Evolutionary conservation across 139 green algal genomes (phyloP).

Genomic region (Coccomyxa sp.): DNA sequence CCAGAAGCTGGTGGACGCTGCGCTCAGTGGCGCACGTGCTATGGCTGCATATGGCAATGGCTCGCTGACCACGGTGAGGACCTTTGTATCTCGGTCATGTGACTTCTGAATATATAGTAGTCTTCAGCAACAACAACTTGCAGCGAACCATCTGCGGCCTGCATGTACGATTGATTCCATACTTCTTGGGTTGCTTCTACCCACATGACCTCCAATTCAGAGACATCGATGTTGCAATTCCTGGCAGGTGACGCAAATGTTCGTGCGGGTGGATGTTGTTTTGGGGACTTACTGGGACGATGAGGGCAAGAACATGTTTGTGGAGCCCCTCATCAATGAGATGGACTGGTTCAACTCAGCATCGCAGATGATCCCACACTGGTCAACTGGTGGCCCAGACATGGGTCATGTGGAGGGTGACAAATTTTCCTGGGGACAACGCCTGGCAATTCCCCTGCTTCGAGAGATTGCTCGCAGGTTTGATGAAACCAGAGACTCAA

Average conservation of each 20-base stretch:
- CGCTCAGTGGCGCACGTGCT: background rate
- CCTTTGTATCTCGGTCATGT: background rate
- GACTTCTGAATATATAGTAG: too few species aligned
- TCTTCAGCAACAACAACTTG: too few species aligned
- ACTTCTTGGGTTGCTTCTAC: too few species aligned
- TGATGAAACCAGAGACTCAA: too few species aligned
- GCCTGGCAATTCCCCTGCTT: too few species aligned
- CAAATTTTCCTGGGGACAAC: background rate
- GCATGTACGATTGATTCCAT: too few species aligned
- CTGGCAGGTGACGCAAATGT: background rate
- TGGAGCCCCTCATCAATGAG: conserved; percentile 10
- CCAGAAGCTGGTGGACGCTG: background rate
- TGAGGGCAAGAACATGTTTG: conserved; percentile 1
- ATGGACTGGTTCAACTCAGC: conserved; percentile 22
- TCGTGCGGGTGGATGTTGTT: conserved; percentile 12
- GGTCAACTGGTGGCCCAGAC: background rate
- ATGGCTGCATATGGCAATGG: background rate
- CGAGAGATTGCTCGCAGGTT: too few species aligned
- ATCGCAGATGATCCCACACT: conserved; percentile 1
- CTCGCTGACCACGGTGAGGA: background rate
- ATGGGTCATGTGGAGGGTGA: background rate
- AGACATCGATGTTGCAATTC: too few species aligned
- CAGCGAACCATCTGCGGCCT: too few species aligned
- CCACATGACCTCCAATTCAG: too few species aligned
- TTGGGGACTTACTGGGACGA: background rate